Conservation (phyloP, 352 stramenopile species). For the Aphanomyces euteiches region DNA sequence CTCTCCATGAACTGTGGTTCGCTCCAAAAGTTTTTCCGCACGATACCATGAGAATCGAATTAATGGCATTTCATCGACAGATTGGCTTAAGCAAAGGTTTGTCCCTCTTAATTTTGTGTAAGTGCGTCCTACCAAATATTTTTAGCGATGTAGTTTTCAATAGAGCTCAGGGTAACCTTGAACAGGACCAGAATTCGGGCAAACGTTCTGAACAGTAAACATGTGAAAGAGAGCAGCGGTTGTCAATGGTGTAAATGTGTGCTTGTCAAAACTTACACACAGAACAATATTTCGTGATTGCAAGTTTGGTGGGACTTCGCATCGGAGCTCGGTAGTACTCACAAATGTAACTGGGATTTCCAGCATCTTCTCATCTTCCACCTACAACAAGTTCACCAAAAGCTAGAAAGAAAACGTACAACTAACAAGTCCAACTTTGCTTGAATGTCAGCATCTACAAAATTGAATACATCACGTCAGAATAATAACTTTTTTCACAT, state of each 20-base stretch:
- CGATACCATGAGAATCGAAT: constrained; percentile 24
- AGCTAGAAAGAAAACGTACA: background rate
- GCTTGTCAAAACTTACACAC: constrained; percentile 19
- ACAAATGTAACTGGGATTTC: constrained; percentile 20
- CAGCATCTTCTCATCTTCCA: constrained; percentile 2
- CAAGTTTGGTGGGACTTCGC: background rate
- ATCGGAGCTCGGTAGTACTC: constrained; percentile 9
- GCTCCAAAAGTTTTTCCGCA: constrained; percentile 21
- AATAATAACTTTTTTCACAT: too few relatives aligned
- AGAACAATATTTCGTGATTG: constrained; percentile 18
- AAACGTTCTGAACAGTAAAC: constrained; percentile 8
- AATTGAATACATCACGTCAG: too few relatives aligned
- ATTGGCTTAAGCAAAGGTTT: constrained; percentile 21
- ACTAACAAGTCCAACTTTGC: constrained; percentile 17
- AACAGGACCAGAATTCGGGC: background rate
- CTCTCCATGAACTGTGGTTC: background rate
- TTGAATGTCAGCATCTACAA: constrained; percentile 14
- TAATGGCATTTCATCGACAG: background rate
- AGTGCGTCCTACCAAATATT: constrained; percentile 1
- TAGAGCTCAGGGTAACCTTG: constrained; percentile 16
- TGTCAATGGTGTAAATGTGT: constrained; percentile 15
- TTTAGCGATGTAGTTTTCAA: background rate
- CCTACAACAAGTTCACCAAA: background rate
- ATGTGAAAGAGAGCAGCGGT: constrained; percentile 7
- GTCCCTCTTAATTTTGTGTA: constrained; percentile 9